A percentile compares a stretch with the other conserved stretches of the same genome.
Evolutionary conservation across 768 basidiomycete species (phyloP).

Genomic region (Mycena kentingensis): DNA sequence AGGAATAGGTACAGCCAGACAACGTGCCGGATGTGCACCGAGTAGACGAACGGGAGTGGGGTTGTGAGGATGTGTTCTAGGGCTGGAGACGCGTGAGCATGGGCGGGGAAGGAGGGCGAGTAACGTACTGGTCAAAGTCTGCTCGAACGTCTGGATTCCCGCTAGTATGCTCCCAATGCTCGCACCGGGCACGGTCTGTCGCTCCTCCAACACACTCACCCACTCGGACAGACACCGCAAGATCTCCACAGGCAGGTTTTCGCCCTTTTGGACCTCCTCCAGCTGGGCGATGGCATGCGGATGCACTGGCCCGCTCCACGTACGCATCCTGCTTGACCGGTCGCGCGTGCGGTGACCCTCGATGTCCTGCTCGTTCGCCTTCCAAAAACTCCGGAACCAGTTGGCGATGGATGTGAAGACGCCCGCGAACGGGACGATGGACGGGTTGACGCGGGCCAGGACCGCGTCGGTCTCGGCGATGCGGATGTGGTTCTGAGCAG

Average conservation of each 20-base stretch:
- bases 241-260: constrained; percentile 62
- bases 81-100: constrained; percentile 33
- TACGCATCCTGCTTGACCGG: constrained; percentile 25
- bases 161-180: constrained; percentile 41
- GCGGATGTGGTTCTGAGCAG: constrained; percentile 34
- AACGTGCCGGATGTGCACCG: constrained; percentile 63
- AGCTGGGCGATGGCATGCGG: constrained; percentile 20
- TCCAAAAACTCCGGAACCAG: constrained; percentile 16
- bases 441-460: constrained; percentile 26
- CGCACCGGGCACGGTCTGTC: constrained; percentile 53
- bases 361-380: not conserved
- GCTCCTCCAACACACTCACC: constrained; percentile 58
- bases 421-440: constrained; percentile 45
- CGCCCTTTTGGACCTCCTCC: constrained; percentile 36
- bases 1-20: constrained; percentile 77
- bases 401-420: constrained; percentile 23
- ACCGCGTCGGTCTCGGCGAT: constrained; percentile 31
- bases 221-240: constrained; percentile 58
- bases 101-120: not conserved
- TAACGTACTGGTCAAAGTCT: constrained; percentile 46
- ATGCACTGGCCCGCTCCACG: constrained; percentile 42
- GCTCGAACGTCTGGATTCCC: constrained; percentile 53
- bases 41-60: constrained; percentile 64
- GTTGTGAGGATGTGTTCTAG: constrained; percentile 65
- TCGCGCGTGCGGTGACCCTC: constrained; percentile 4